Evolutionary conservation across 2,329 filamentous ascomycete species (phyloP).

Genomic region (Fusarium musae): DNA sequence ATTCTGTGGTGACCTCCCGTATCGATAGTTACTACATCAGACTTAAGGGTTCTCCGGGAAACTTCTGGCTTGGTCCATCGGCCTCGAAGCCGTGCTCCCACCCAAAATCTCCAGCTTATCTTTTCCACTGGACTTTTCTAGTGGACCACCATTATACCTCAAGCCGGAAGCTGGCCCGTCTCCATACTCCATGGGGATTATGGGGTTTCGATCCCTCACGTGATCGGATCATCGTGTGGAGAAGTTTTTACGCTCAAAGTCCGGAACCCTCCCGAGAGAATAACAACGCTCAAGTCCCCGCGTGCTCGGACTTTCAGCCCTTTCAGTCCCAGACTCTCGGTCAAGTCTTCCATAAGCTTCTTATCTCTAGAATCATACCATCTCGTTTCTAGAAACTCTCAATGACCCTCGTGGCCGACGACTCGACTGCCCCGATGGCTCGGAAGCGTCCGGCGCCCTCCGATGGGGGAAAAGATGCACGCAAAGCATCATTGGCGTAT

Average conservation of each 20-base stretch:
- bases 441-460: slow-evolving; percentile 38
- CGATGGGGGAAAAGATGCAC: slow-evolving; percentile 36
- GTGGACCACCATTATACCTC: neutral
- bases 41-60: neutral
- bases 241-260: neutral
- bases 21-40: neutral
- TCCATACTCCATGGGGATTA: neutral
- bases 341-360: slow-evolving; percentile 20
- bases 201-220: neutral
- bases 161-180: slow-evolving; percentile 21
- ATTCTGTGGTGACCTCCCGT: neutral
- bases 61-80: neutral
- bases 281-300: slow-evolving; percentile 30
- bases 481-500: slow-evolving; percentile 43
- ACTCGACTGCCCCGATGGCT: slow-evolving; percentile 36
- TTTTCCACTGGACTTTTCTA: neutral
- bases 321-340: slow-evolving; percentile 14
- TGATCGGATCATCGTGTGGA: slow-evolving; percentile 19
- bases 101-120: neutral
- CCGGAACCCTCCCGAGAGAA: slow-evolving; percentile 34
- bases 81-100: neutral
- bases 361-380: neutral
- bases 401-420: slow-evolving; percentile 27
- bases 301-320: slow-evolving; percentile 16
- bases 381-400: neutral